Percentiles rank a stretch among this genome's conserved stretches.
These are phyloP conservation scores for Carex cristatella DNA, from an alignment of 176 grass and related monocot species.

Conservation along the genomic window DNA sequence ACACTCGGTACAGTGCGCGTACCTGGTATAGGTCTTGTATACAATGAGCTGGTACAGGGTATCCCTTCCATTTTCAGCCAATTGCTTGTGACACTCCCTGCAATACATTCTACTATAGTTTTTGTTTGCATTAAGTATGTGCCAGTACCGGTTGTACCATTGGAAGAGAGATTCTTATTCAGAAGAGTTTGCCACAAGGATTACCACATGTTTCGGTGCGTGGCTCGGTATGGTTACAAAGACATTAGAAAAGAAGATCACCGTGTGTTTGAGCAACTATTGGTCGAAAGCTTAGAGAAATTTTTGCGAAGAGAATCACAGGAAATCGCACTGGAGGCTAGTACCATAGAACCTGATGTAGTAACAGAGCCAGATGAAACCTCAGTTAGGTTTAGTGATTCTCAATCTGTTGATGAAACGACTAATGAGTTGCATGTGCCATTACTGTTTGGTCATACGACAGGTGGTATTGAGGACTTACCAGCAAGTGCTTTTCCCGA, in stretches of 20 bases:
- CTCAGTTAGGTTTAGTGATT: conserved; percentile 37
- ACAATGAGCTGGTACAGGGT: conserved; percentile 96
- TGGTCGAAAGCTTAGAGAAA: conserved; percentile 76
- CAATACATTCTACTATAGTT: conserved; percentile 81
- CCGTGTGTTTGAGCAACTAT: conserved; percentile 58
- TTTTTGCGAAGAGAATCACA: conserved; percentile 77
- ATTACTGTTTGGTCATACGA: conserved; percentile 49
- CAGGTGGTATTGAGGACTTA: conserved; percentile 15
- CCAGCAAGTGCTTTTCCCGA: conserved; percentile 24
- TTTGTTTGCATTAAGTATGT: conserved; percentile 96
- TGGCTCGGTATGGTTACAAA: conserved; percentile 94
- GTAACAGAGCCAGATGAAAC: conserved; percentile 44
- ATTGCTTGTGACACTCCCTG: conserved; percentile 71
- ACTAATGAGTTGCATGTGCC: conserved; percentile 60
- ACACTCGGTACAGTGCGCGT: conserved; percentile 80
- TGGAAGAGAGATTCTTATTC: conserved; percentile 93
- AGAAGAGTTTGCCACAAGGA: conserved; percentile 76
- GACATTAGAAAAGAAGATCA: conserved; percentile 92
- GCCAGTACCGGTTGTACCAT: conserved; percentile 61
- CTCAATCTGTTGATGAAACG: conserved; percentile 26
- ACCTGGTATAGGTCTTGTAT: conserved; percentile 90
- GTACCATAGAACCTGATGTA: conserved; percentile 21
- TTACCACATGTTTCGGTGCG: conserved; percentile 87
- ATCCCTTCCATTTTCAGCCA: conserved; percentile 87
- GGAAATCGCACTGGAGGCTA: conserved; percentile 57